Base-by-base conservation (phyloP, 2,329 filamentous ascomycete genomes). In the Chaetomium sp. region DNA sequence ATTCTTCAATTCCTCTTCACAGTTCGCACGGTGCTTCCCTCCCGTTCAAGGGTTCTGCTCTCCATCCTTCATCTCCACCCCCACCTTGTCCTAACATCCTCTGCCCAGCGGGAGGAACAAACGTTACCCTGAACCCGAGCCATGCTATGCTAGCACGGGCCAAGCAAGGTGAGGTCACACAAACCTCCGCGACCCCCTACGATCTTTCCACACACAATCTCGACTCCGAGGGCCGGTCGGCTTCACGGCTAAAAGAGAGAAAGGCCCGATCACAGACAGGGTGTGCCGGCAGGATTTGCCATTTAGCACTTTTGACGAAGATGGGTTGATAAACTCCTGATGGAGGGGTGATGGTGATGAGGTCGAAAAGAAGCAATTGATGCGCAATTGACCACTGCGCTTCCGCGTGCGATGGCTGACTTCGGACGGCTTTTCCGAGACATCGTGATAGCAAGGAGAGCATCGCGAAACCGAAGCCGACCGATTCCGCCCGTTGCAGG, bases 211-310 rank as follows among this genome's bases (percentile, higher is more conserved):
- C 38, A 46, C 35, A 34, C 42, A 8, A 27, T 45, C 34, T 19
- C 33, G 32, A 36, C 37, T 46, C 43, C 41, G 37, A 38, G 36
- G 33, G 54, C 56, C 47, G 32, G 42, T 48, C 51, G 51, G 48
- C 51, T 54, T 51, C 45, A 61, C 55, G 57, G 59, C 57, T 56
- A 59, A 61, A 61, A 53, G 46, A 38, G 50, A 59, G 47, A 57
- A 56, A 57, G 46, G 53, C 55, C 59, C 55, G 56, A 61, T 43
- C 40, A 53, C 46, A 36, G 45, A 27, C 19, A 27, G 19, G 19
- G 19, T 27, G 19, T 48, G 37, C 50, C 51, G 53, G 43, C 46
- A 38, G 32, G 42, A 56, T 60, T 40, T 42, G 36, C 46, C 44
- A 32, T 50, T 33, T 27, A 27, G 19, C 19, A 27, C 19, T 27